These are phyloP conservation scores for Penicillium sp. DNA, from an alignment of 2,329 filamentous ascomycete genomes.

Conservation along the genomic window DNA sequence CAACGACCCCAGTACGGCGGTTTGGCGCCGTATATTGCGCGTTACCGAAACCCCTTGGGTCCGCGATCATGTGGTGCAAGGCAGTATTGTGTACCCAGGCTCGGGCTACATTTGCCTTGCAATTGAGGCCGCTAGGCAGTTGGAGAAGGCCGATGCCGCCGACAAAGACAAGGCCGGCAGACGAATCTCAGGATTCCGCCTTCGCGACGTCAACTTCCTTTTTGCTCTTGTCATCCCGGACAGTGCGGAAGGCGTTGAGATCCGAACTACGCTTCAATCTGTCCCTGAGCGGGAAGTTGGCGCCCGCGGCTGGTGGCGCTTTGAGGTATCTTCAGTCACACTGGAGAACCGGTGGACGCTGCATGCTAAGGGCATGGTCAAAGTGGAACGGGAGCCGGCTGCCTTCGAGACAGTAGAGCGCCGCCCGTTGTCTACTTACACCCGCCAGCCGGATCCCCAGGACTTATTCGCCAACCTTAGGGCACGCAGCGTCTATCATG, in stretches of 20 bases:
- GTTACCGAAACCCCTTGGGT: constrained; percentile 19
- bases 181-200: constrained; percentile 10
- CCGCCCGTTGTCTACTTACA: background rate
- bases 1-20: constrained; percentile 1
- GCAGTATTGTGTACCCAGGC: constrained; percentile 12
- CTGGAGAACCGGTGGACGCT: constrained; percentile 12
- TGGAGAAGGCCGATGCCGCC: no score
- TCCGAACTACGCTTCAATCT: constrained; percentile 11
- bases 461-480: background rate
- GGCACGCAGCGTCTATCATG: background rate
- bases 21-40: constrained; percentile 16
- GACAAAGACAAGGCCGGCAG: background rate
- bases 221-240: constrained; percentile 26
- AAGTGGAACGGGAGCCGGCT: background rate
- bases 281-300: constrained; percentile 10
- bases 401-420: background rate
- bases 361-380: constrained; percentile 11
- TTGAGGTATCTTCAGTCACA: constrained; percentile 11
- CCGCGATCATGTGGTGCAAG: constrained; percentile 17
- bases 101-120: background rate
- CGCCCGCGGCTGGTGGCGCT: constrained; percentile 10
- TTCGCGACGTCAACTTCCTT: constrained; percentile 20
- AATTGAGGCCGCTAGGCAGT: background rate
- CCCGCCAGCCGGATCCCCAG: background rate
- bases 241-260: constrained; percentile 24